Evolutionary conservation across 192 early-diverging fungal species (phyloP), one percentile per base, ranked within the genome.

Genomic region (Bifiguratus adelaidae): DNA sequence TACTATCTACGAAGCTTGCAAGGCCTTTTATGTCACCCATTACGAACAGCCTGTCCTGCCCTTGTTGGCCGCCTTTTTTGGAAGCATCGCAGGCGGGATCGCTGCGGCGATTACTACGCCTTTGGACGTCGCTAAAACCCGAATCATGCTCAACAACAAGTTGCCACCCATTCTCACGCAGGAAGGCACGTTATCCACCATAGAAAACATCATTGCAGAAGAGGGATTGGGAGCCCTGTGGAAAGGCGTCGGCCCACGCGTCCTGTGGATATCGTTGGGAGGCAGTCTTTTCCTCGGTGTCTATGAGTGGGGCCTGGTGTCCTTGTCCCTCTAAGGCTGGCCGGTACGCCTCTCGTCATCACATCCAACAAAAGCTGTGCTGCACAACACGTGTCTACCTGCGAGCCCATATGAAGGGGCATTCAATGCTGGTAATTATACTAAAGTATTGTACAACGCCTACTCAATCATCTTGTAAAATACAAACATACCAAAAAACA

Each of bases 281-380:
- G 94, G 94, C 37, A 81, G 80, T 50, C 85, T 97, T 34, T 97
- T 97, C 60, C 75, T 97, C 47, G 95, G 95, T 29, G 85, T 81
- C 4, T 97, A 97, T 65, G 95, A 97, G 55, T 78, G 84, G 66
- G 75, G n/a, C n/a, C n/a, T n/a, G n/a, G n/a, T n/a, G n/a, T n/a
- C n/a, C n/a, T n/a, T n/a, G n/a, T n/a, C n/a, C n/a, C n/a, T n/a
- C n/a, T n/a, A n/a, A n/a, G n/a, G n/a, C n/a, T n/a, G n/a, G n/a
- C n/a, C n/a, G n/a, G n/a, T n/a, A n/a, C n/a, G n/a, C n/a, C n/a
- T n/a, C n/a, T n/a, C n/a, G n/a, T n/a, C n/a, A n/a, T n/a, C n/a
- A n/a, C n/a, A n/a, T n/a, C n/a, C n/a, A n/a, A n/a, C n/a, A n/a
- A n/a, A n/a, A n/a, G n/a, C n/a, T n/a, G n/a, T n/a, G n/a, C n/a